Evolutionary conservation across 495 filamentous ascomycete genomes (phyloP), one percentile per base, ranked within the genome.

Genomic region (Baudoinia panamericana): DNA sequence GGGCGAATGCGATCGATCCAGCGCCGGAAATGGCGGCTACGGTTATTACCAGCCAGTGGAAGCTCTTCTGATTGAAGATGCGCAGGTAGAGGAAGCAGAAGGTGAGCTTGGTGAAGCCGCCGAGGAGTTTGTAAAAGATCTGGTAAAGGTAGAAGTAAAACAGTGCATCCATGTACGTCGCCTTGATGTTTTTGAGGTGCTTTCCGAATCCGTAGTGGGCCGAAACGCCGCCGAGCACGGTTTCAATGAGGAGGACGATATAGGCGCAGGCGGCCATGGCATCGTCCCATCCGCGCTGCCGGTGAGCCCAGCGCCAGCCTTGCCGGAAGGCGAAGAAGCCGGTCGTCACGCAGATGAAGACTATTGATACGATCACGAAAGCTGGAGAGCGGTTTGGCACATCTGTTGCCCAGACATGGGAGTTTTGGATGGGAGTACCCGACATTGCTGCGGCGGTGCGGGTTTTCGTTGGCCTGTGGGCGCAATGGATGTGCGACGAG

Each of bases 111-210:
- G 41, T 43, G 31, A 43, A 43, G 15, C 41, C 41, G 17, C 41
- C 41, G 23, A 43, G 17, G 3, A 43, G 22, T 32, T 43, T 43
- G 41, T 43, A 43, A 25, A 30, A 43, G 30, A 43, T 43, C 41
- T 43, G 41, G 32, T 43, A 43, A 11, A 43, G 41, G 23, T 36
- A 43, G 32, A 43, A 43, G 21, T 43, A 43, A 4, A 26, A 12
- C 41, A 43, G 11, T 2, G 41, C 32, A 11, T 26, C 4, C 18
- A 13, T 15, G 16, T 25, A 23, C 8, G 41, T 43, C n/a, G 41
- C 30, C 24, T 36, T 36, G 22, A 43, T 43, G 13, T 4, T 18
- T 13, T 15, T 13, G 13, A 23, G 27, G 17, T 43, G 41, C 32
- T 43, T 43, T n/a, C 41, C 41, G 25, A 43, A 43, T 1, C 41